phyloP scores from a whole-genome alignment of 78 protist genomes.

The Monosiga brevicollis region DNA sequence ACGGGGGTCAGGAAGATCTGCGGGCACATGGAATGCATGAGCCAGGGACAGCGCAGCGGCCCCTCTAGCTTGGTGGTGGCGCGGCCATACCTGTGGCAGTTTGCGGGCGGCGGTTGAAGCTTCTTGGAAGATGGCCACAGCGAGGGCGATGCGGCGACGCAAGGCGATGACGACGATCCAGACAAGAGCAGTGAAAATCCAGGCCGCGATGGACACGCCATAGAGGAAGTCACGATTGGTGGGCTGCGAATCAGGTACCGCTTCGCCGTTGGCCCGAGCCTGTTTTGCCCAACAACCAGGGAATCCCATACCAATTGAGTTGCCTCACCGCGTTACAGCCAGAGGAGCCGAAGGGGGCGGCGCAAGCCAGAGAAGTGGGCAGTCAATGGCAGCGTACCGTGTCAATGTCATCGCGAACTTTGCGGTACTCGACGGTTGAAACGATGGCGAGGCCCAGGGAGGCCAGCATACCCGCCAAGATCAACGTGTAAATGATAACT shows the following conservation, averaged over 20 bases:
- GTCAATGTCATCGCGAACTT: background rate
- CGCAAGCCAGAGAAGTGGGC: too few species aligned
- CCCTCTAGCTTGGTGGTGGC: too few species aligned
- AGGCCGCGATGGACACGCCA: background rate
- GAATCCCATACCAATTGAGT: too few species aligned
- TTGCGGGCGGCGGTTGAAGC: constrained; percentile 6
- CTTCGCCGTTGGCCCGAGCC: too few species aligned
- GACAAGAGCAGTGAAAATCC: background rate
- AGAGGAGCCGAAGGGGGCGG: too few species aligned
- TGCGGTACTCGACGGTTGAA: background rate
- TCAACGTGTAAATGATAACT: background rate
- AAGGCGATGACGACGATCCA: background rate
- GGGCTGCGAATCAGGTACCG: background rate
- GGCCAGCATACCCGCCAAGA: background rate
- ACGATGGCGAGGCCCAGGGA: background rate
- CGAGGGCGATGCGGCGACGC: background rate
- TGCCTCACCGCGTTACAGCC: too few species aligned
- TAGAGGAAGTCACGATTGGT: background rate
- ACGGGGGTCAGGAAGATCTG: constrained; percentile 15
- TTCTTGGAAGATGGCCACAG: constrained; percentile 18
- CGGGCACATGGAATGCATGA: background rate
- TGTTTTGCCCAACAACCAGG: too few species aligned
- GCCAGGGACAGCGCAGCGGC: too few species aligned
- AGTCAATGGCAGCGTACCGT: too few species aligned
- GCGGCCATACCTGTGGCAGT: constrained; percentile 14